A percentile compares a stretch with the other conserved stretches of the same genome.
phyloP scores from a whole-genome alignment of 768 basidiomycete species.

The Holtermannia corniformis region DNA sequence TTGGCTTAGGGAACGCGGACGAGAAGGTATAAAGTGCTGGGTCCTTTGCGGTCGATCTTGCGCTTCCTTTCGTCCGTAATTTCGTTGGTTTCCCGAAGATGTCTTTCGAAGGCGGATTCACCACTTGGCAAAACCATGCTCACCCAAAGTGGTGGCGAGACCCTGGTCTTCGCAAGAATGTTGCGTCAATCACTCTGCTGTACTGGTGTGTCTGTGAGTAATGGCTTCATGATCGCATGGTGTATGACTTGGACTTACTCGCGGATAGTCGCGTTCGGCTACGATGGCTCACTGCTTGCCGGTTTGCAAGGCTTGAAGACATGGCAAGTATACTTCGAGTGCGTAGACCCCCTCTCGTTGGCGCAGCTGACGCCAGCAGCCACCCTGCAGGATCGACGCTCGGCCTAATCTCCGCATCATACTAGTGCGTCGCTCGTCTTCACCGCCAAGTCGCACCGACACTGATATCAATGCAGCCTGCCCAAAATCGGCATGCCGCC shows the following conservation, averaged over 20 bases:
- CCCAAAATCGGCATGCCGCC: constrained; percentile 5
- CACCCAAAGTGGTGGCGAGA: constrained; percentile 11
- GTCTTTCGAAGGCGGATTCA: no score
- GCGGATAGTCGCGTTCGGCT: constrained; percentile 4
- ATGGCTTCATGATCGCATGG: neutral
- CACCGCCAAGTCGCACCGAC: neutral
- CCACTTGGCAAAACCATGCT: constrained; percentile 16
- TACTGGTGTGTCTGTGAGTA: constrained; percentile 7
- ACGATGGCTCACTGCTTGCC: constrained; percentile 7
- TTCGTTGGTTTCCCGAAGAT: no score
- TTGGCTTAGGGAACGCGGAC: no score
- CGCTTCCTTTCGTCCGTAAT: no score
- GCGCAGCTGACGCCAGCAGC: no score
- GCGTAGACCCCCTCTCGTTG: no score
- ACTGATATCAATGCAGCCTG: neutral
- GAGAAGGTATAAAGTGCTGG: no score
- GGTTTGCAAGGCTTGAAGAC: constrained; percentile 1
- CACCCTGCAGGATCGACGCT: no score
- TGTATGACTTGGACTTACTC: neutral
- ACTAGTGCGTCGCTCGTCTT: no score
- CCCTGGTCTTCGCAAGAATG: constrained; percentile 6
- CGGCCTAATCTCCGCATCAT: no score
- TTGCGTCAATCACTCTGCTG: constrained; percentile 3
- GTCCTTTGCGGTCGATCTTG: no score
- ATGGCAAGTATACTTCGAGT: constrained; percentile 1